Percentiles rank a stretch among this genome's conserved stretches.
Evolutionary conservation across 2,329 filamentous ascomycete genomes (phyloP).

Genomic region (Hymenoscyphus repandus): DNA sequence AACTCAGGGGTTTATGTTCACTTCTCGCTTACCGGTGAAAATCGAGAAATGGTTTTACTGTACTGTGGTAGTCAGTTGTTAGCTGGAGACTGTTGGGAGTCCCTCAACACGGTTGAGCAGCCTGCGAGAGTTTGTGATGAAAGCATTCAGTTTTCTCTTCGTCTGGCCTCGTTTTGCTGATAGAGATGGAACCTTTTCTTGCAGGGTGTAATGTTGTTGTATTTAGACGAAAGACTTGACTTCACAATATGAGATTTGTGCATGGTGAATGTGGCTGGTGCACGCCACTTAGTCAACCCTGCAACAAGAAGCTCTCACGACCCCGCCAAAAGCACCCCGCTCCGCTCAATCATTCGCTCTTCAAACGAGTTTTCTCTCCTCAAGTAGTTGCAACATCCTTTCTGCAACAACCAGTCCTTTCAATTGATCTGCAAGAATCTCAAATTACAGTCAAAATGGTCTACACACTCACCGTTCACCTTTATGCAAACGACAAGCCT

Average conservation of each 20-base stretch:
- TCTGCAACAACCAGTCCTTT: background rate
- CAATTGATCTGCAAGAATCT: background rate
- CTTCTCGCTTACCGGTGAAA: background rate
- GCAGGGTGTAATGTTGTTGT: too few species aligned
- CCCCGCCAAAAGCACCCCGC: background rate
- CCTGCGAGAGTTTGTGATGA: background rate
- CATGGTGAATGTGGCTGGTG: background rate
- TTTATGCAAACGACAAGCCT: conserved; percentile 63
- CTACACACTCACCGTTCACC: conserved; percentile 64
- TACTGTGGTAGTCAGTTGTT: background rate
- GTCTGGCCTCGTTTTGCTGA: too few species aligned
- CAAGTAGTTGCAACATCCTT: background rate
- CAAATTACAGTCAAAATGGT: conserved; percentile 52
- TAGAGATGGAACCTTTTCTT: too few species aligned
- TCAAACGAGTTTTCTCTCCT: background rate
- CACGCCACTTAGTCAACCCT: background rate
- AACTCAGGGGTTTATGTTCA: conserved; percentile 5
- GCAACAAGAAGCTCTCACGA: background rate
- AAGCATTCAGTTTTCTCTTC: background rate
- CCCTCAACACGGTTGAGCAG: too few species aligned
- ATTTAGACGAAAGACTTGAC: too few species aligned
- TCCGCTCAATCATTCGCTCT: background rate
- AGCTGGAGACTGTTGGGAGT: background rate
- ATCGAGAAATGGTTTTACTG: background rate
- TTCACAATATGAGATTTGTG: too few species aligned